phyloP scores from a whole-genome alignment of 2,329 filamentous ascomycete species.

The Microsporum canis region DNA sequence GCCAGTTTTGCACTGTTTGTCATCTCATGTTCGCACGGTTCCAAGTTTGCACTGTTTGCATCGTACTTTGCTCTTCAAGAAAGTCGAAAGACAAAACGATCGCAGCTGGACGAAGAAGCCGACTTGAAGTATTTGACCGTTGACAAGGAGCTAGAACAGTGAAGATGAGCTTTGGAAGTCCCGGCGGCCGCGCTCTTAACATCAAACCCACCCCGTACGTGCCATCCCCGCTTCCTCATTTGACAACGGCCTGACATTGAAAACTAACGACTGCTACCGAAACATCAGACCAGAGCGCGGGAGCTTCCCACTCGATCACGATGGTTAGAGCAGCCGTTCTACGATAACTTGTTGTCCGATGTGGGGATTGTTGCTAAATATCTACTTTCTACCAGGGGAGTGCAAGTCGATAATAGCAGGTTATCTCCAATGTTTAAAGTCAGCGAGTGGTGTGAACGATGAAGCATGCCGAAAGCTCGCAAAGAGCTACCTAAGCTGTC shows the following conservation, averaged over 20 bases:
- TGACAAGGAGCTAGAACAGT: not conserved
- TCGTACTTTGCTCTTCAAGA: not conserved
- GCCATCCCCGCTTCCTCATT: not conserved
- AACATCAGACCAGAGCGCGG: constrained; percentile 66
- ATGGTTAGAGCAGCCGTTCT: constrained; percentile 43
- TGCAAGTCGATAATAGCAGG: constrained; percentile 79
- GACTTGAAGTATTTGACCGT: not conserved
- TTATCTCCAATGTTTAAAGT: constrained; percentile 82
- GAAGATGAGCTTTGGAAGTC: constrained; percentile 53
- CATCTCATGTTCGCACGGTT: not conserved
- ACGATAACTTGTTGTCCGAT: not conserved
- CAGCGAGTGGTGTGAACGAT: constrained; percentile 71
- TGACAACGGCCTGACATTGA: not conserved
- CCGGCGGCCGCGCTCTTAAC: constrained; percentile 53
- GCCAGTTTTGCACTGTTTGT: not conserved
- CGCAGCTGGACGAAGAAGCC: not conserved
- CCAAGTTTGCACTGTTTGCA: not conserved
- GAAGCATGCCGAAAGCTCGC: constrained; percentile 73
- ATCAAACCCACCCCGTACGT: constrained; percentile 60
- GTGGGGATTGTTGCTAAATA: not conserved
- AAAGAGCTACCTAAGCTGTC: constrained; percentile 78
- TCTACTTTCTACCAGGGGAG: constrained; percentile 50
- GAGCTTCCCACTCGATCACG: constrained; percentile 92
- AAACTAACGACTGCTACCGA: constrained; percentile 1
- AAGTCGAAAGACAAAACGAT: not conserved